phyloP scores from a whole-genome alignment of 169 alveolate genomes.

The Babesia gibsoni region DNA sequence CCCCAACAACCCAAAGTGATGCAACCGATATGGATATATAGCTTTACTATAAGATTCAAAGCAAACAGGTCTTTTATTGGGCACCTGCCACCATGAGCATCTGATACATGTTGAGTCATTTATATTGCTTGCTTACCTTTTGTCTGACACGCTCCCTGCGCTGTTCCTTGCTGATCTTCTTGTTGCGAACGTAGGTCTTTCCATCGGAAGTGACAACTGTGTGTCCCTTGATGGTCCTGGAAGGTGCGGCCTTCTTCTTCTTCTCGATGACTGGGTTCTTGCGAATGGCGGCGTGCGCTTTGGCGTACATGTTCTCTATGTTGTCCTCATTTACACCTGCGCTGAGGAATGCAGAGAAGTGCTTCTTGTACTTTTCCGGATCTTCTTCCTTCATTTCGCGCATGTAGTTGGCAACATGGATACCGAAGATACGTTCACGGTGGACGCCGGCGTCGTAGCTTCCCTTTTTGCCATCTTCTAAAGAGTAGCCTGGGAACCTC shows the following conservation, averaged over 20 bases:
- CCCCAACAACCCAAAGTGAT: background rate
- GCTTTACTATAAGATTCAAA: background rate
- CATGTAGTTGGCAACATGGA: conserved; percentile 97
- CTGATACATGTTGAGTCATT: background rate
- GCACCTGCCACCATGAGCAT: conserved; percentile 32
- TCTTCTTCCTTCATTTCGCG: conserved; percentile 93
- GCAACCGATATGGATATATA: background rate
- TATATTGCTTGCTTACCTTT: conserved; percentile 82
- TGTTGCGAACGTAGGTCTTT: conserved; percentile 86
- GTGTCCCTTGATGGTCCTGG: conserved; percentile 82
- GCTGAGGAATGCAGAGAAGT: conserved; percentile 93
- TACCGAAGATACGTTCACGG: conserved; percentile 97
- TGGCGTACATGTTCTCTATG: conserved; percentile 95
- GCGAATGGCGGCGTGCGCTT: conserved; percentile 96
- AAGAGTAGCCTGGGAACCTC: conserved; percentile 98
- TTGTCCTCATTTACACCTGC: conserved; percentile 90
- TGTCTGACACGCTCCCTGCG: conserved; percentile 91
- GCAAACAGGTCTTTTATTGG: background rate
- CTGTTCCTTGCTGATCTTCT: conserved; percentile 87
- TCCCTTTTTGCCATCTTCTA: conserved; percentile 82
- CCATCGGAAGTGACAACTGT: conserved; percentile 84
- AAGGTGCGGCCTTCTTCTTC: conserved; percentile 78
- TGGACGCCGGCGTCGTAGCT: conserved; percentile 96
- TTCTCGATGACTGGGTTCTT: conserved; percentile 89
- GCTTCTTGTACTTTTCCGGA: conserved; percentile 92